A percentile compares a stretch with the other conserved stretches of the same genome.
Evolutionary conservation across 2,329 filamentous ascomycete genomes (phyloP).

Genomic region (Exophiala oligosperma): DNA sequence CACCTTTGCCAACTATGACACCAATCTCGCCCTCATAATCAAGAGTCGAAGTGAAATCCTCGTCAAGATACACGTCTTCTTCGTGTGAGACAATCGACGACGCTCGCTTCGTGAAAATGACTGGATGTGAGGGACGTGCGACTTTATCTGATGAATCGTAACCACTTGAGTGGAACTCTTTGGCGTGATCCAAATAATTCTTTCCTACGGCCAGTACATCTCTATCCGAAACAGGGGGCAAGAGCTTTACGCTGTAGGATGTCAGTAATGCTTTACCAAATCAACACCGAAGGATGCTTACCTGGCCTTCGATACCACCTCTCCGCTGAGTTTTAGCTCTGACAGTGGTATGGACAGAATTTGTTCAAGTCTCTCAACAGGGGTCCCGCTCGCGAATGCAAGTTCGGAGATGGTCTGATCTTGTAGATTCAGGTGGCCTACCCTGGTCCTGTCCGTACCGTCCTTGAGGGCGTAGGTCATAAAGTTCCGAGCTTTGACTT

Average conservation of each 20-base stretch:
- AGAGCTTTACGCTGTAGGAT: conserved; percentile 35
- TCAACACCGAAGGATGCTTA: conserved; percentile 27
- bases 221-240: conserved; percentile 32
- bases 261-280: too few species aligned
- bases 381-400: conserved; percentile 48
- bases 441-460: conserved; percentile 26
- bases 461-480: conserved; percentile 2
- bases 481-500: conserved; percentile 2
- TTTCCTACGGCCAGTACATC: conserved; percentile 35
- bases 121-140: conserved; percentile 35
- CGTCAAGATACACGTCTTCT: conserved; percentile 48
- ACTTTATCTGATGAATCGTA: conserved; percentile 41
- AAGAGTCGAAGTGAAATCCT: conserved; percentile 49
- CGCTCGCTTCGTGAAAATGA: conserved; percentile 29
- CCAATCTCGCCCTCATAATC: conserved; percentile 61
- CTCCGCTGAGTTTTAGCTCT: neutral
- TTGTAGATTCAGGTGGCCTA: conserved; percentile 45
- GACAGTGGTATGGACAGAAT: conserved; percentile 39
- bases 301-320: neutral
- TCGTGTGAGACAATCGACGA: conserved; percentile 54
- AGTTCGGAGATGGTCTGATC: conserved; percentile 44
- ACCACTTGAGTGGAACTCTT: conserved; percentile 57
- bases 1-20: conserved; percentile 55
- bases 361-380: conserved; percentile 50
- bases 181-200: conserved; percentile 59